phyloP scores from a whole-genome alignment of 805 yeast species.

The Yarrowia keelungensis region DNA sequence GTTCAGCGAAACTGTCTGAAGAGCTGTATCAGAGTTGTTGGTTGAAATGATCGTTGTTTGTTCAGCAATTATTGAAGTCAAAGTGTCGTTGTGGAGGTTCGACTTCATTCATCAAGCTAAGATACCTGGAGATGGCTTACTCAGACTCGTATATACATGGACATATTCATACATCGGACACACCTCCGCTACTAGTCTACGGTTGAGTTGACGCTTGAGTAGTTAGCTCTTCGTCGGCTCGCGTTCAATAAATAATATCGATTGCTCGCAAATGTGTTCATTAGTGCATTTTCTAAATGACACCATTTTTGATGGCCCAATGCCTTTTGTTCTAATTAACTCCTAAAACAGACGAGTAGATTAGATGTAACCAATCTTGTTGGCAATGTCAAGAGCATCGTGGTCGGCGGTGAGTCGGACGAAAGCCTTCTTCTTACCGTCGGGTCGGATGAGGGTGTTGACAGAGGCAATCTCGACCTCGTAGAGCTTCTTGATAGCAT shows the following conservation, averaged over 20 bases:
- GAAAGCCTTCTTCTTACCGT: conserved; percentile 99
- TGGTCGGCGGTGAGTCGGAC: conserved; percentile 98
- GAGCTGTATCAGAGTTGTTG: too few species aligned
- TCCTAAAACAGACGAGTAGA: conserved; percentile 19
- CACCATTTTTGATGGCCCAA: neutral
- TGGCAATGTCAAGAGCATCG: conserved; percentile 99
- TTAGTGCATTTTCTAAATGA: conserved; percentile 34
- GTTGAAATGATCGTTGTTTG: too few species aligned
- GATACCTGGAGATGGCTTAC: conserved; percentile 9
- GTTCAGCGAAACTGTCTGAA: too few species aligned
- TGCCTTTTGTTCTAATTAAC: conserved; percentile 4
- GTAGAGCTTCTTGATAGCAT: conserved; percentile 97
- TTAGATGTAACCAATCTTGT: conserved; percentile 99
- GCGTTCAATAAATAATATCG: conserved; percentile 38
- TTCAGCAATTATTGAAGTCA: too few species aligned
- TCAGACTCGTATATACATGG: neutral
- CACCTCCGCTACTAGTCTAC: conserved; percentile 27
- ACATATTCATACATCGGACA: neutral
- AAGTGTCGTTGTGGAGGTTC: neutral
- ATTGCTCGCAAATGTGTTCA: conserved; percentile 33
- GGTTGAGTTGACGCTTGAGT: conserved; percentile 34
- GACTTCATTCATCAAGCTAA: neutral
- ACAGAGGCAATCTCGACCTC: conserved; percentile 92
- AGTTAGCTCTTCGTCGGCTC: conserved; percentile 29
- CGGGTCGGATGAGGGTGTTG: conserved; percentile 98